phyloP scores from a whole-genome alignment of 2,329 filamentous ascomycete species.

The Talaromyces rugulosus region DNA sequence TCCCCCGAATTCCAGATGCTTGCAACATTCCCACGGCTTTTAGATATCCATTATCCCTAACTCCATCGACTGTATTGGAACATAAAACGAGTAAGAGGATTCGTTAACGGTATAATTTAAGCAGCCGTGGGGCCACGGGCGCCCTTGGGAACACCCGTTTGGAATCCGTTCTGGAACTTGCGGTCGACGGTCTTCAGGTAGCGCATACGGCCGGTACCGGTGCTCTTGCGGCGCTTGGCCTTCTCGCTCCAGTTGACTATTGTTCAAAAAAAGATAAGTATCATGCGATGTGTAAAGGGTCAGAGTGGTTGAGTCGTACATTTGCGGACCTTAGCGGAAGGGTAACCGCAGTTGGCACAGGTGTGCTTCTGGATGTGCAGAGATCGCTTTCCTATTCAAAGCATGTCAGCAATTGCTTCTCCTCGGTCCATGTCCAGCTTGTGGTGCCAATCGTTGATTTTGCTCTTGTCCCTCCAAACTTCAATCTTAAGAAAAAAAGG shows the following conservation, averaged over 20 bases:
- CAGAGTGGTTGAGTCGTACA: conserved; percentile 61
- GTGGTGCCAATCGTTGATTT: too few relatives aligned
- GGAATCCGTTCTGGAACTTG: conserved; percentile 98
- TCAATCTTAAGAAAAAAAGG: neutral
- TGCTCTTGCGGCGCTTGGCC: conserved; percentile 99
- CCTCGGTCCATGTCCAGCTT: neutral
- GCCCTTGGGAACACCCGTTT: conserved; percentile 79
- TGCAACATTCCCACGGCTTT: conserved; percentile 20
- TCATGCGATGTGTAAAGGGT: neutral
- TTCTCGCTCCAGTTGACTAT: conserved; percentile 99
- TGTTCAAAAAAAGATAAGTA: conserved; percentile 9
- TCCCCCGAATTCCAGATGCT: neutral
- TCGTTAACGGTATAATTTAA: conserved; percentile 28
- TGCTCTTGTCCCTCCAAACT: neutral
- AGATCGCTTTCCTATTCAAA: conserved; percentile 74
- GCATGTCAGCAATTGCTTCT: conserved; percentile 27
- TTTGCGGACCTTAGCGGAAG: conserved; percentile 94
- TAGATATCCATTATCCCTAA: conserved; percentile 35
- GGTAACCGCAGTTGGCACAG: conserved; percentile 94
- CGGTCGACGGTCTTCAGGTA: conserved; percentile 90
- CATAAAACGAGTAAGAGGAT: conserved; percentile 8
- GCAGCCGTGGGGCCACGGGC: conserved; percentile 61
- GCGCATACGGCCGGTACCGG: conserved; percentile 92
- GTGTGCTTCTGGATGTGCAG: conserved; percentile 99
- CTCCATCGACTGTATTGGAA: conserved; percentile 23